These are phyloP conservation scores for Prunus persica DNA, from an alignment of 306 rosid genomes.

Conservation along the genomic window DNA sequence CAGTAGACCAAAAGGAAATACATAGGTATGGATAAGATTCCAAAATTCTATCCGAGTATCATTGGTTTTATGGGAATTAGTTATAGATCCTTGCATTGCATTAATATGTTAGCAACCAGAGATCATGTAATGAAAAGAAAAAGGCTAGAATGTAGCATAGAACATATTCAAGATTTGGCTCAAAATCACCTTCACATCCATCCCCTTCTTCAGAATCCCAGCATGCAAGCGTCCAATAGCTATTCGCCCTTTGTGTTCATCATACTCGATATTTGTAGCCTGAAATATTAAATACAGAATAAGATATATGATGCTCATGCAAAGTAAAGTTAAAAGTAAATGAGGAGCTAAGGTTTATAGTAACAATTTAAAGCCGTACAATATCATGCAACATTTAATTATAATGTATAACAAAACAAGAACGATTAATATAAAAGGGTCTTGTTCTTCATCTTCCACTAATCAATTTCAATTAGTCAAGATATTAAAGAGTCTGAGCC, in stretches of 20 bases:
- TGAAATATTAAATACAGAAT: conserved; percentile 19
- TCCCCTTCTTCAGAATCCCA: conserved; percentile 69
- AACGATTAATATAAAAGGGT: background rate
- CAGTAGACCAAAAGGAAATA: background rate
- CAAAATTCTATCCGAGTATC: background rate
- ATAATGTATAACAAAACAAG: background rate
- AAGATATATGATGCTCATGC: background rate
- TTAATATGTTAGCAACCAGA: background rate
- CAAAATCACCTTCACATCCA: conserved; percentile 80
- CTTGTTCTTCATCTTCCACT: conserved; percentile 6
- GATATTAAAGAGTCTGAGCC: background rate
- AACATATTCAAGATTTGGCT: conserved; percentile 20
- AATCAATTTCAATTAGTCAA: background rate
- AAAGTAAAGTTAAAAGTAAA: background rate
- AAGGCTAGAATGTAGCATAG: conserved; percentile 13
- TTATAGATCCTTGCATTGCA: background rate
- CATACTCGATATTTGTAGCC: conserved; percentile 88
- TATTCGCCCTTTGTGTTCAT: conserved; percentile 96
- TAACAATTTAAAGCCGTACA: background rate
- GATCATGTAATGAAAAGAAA: conserved; percentile 8
- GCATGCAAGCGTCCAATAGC: conserved; percentile 99
- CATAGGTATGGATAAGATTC: background rate
- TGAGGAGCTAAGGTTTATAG: background rate
- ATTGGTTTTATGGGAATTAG: background rate
- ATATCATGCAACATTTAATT: background rate